Conservation (phyloP, 768 basidiomycete genomes). For the Boletellus emodensis region DNA sequence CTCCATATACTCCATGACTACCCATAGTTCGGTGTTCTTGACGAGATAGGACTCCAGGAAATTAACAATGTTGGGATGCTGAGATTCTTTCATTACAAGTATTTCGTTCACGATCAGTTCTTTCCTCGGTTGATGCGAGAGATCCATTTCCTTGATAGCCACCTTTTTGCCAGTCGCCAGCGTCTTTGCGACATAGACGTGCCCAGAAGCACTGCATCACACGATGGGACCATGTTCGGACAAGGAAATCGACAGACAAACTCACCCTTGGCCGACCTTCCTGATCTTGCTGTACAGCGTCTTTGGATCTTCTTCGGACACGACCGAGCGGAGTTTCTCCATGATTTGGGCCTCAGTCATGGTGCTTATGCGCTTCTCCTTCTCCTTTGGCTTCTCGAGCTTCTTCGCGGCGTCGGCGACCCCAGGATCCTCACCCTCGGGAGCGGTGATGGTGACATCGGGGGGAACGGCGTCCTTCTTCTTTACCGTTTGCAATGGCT, state of each 20-base stretch:
- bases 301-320: conserved; percentile 84
- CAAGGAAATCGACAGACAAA: conserved; percentile 13
- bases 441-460: conserved; percentile 49
- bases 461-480: conserved; percentile 42
- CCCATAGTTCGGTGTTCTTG: conserved; percentile 88
- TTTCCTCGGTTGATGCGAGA: conserved; percentile 91
- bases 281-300: conserved; percentile 92
- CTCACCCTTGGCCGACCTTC: conserved; percentile 98
- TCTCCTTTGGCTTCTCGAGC: conserved; percentile 55
- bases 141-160: conserved; percentile 98
- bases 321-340: conserved; percentile 91
- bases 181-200: conserved; percentile 96
- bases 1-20: conserved; percentile 99
- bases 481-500: conserved; percentile 73
- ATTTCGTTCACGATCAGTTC: conserved; percentile 98
- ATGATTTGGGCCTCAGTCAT: conserved; percentile 98
- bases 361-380: conserved; percentile 85
- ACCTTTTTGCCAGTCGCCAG: conserved; percentile 81
- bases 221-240: conserved; percentile 1
- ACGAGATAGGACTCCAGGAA: conserved; percentile 90
- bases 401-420: conserved; percentile 71
- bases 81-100: conserved; percentile 97
- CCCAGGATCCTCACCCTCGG: conserved; percentile 40
- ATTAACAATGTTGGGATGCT: conserved; percentile 96
- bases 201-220: conserved; percentile 79